phyloP scores from a whole-genome alignment of 1,284 basidiomycete species.

The Melampsora americana region DNA sequence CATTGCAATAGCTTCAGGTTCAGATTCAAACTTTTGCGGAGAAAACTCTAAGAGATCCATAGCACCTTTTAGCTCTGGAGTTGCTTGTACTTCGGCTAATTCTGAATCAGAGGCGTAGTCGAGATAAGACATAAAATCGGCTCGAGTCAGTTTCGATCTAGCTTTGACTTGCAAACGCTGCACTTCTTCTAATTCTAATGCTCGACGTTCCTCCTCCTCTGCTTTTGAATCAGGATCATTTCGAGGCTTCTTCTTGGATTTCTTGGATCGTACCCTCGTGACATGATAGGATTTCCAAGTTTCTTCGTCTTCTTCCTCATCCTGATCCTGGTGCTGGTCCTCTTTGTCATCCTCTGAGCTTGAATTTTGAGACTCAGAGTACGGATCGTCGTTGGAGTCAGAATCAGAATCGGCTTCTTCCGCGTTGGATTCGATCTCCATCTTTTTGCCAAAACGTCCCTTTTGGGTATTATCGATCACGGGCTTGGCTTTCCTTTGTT shows the following conservation, averaged over 20 bases:
- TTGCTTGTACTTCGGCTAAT: constrained; percentile 9
- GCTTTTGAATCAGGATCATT: constrained; percentile 47
- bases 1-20: constrained; percentile 36
- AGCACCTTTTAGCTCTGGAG: background rate
- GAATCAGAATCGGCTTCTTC: background rate
- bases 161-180: constrained; percentile 37
- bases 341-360: constrained; percentile 27
- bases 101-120: constrained; percentile 41
- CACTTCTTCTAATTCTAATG: constrained; percentile 44
- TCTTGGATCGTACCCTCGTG: constrained; percentile 6
- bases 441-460: constrained; percentile 33
- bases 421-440: background rate
- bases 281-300: constrained; percentile 45
- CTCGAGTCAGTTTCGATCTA: constrained; percentile 13
- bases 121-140: constrained; percentile 34
- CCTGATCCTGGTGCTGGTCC: background rate
- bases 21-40: constrained; percentile 33
- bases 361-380: constrained; percentile 51
- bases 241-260: constrained; percentile 48
- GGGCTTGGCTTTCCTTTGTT: constrained; percentile 28
- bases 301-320: constrained; percentile 51
- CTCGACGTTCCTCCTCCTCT: constrained; percentile 43
- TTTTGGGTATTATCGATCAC: constrained; percentile 29
- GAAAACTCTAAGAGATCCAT: background rate
- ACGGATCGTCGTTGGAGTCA: constrained; percentile 17